These are phyloP conservation scores for Atkinsonella texensis DNA, from an alignment of 2,329 filamentous ascomycete genomes.

Conservation along the genomic window DNA sequence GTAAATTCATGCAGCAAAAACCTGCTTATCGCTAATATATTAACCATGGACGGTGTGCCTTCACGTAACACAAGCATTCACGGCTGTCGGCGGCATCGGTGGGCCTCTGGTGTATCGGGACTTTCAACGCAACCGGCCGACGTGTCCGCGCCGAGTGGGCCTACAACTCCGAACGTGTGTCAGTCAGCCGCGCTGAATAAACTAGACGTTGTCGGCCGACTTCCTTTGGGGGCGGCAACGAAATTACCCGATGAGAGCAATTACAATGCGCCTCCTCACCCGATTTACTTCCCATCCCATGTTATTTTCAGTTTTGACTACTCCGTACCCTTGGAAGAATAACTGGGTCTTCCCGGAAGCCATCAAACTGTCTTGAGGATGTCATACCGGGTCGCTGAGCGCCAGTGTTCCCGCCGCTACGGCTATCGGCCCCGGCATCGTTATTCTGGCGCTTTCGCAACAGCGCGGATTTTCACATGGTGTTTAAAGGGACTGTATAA, in stretches of 20 bases:
- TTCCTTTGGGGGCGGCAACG: too few relatives aligned
- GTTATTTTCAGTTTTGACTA: neutral
- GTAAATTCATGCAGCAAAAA: too few relatives aligned
- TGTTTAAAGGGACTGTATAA: neutral
- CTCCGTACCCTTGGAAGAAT: neutral
- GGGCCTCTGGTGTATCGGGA: conserved; percentile 1
- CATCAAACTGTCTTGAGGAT: neutral
- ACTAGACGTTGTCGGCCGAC: too few relatives aligned
- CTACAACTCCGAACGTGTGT: neutral
- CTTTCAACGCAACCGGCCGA: neutral
- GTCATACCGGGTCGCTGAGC: neutral
- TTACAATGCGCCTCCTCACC: too few relatives aligned
- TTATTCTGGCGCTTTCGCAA: neutral
- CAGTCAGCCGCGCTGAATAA: neutral
- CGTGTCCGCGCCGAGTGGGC: conserved; percentile 1
- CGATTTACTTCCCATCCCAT: neutral
- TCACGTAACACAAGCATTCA: neutral
- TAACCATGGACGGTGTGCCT: neutral
- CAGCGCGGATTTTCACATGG: neutral
- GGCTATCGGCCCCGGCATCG: conserved; percentile 5
- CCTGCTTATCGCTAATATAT: too few relatives aligned
- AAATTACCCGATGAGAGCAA: too few relatives aligned
- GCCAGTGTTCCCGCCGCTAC: neutral
- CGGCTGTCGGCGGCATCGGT: conserved; percentile 18
- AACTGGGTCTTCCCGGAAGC: neutral